phyloP scores from a whole-genome alignment of 1,284 basidiomycete genomes.

The Austropuccinia psidii region DNA sequence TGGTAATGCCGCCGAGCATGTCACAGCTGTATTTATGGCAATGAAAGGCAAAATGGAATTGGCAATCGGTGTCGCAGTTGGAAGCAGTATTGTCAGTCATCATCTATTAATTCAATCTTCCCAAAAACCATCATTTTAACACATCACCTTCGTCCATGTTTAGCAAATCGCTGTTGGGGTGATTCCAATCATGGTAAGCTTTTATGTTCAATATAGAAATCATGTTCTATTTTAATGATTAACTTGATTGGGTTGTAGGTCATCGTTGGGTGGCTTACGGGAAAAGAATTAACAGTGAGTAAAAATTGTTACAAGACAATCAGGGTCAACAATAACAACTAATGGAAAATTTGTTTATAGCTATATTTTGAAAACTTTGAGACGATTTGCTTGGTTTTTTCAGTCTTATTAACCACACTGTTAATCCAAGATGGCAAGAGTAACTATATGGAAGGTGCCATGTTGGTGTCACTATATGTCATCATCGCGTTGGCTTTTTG shows the following conservation, averaged over 20 bases:
- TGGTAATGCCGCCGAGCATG: conserved; percentile 78
- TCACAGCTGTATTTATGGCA: conserved; percentile 83
- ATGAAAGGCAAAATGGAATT: conserved; percentile 78
- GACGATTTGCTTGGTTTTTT: conserved; percentile 75
- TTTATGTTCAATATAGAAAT: background rate
- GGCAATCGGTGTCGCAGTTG: conserved; percentile 80
- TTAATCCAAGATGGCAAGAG: conserved; percentile 74
- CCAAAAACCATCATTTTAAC: too few species aligned
- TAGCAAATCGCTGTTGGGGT: conserved; percentile 83
- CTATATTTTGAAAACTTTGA: conserved; percentile 49
- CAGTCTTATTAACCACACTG: conserved; percentile 71
- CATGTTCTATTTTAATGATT: conserved; percentile 64
- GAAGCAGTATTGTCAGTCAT: conserved; percentile 63
- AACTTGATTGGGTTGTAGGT: conserved; percentile 45
- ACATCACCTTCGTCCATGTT: conserved; percentile 37
- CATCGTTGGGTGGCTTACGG: conserved; percentile 54
- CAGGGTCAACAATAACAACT: background rate
- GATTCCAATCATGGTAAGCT: conserved; percentile 69
- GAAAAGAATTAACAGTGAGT: conserved; percentile 71
- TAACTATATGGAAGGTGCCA: conserved; percentile 66
- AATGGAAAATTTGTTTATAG: background rate
- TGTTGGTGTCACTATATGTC: conserved; percentile 58
- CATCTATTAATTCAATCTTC: conserved; percentile 69
- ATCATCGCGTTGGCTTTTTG: conserved; percentile 55
- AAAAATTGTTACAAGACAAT: background rate